A percentile compares a stretch with the other conserved stretches of the same genome.
Evolutionary conservation across 2,329 filamentous ascomycete genomes (phyloP).

Genomic region (Exophiala phaeomuriformis): DNA sequence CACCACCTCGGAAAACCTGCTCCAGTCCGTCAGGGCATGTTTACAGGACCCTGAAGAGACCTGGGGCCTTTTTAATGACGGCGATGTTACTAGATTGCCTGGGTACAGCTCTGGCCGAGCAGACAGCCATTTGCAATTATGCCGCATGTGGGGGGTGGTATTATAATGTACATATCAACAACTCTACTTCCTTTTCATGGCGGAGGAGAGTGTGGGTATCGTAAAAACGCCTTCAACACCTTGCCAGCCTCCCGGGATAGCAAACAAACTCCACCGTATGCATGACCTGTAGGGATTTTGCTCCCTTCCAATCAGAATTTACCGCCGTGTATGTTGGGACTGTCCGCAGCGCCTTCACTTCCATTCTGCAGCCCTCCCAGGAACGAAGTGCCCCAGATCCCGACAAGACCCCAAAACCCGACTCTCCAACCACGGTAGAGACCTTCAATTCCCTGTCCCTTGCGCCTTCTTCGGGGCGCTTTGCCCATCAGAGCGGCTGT

Average conservation of each 20-base stretch:
- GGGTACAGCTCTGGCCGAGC: too few species aligned
- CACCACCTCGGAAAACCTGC: background rate
- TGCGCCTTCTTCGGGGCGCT: conserved; percentile 41
- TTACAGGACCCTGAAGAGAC: too few species aligned
- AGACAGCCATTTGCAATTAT: too few species aligned
- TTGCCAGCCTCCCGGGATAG: background rate
- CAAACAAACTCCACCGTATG: background rate
- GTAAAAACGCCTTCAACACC: conserved; percentile 14
- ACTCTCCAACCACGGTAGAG: conserved; percentile 53
- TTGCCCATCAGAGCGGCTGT: conserved; percentile 32
- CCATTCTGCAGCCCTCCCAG: conserved; percentile 32
- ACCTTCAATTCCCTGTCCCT: conserved; percentile 49
- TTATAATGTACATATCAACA: background rate
- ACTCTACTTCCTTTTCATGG: conserved; percentile 1
- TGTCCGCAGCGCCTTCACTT: conserved; percentile 15
- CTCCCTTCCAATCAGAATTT: conserved; percentile 21
- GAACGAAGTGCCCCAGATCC: conserved; percentile 47
- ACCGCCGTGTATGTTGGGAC: conserved; percentile 20
- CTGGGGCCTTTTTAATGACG: too few species aligned
- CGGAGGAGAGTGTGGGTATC: conserved; percentile 17
- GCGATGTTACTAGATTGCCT: too few species aligned
- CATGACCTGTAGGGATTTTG: too few species aligned
- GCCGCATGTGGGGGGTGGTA: background rate
- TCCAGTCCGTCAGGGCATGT: too few species aligned
- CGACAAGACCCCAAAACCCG: conserved; percentile 49